Percentiles rank a stretch among this genome's conserved stretches.
Conservation (phyloP, 1,139 yeast genomes). For the Geotrichum reessii region DNA sequence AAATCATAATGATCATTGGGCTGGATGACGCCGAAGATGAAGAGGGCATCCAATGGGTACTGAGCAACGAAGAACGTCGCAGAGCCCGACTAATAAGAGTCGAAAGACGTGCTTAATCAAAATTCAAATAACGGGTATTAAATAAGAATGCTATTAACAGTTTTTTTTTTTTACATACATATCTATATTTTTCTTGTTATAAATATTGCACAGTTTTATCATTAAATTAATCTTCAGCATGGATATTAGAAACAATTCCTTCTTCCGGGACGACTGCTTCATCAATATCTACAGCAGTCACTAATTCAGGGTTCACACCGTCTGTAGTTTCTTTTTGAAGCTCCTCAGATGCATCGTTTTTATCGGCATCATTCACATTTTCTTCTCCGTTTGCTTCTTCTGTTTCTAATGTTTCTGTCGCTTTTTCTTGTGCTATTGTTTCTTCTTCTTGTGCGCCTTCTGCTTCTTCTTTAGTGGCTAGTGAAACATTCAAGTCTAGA, state of each 20-base stretch:
- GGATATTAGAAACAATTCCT: conserved; percentile 5
- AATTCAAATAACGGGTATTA: not conserved
- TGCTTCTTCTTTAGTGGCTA: not conserved
- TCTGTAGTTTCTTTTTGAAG: not conserved
- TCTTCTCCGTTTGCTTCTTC: not conserved
- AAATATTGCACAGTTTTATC: not conserved
- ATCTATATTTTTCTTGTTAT: not conserved
- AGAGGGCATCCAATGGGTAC: conserved; percentile 67
- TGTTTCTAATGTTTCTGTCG: not conserved
- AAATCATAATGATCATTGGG: conserved; percentile 72
- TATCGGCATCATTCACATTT: not conserved
- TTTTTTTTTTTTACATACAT: not conserved
- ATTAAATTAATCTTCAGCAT: not conserved
- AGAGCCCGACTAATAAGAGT: conserved; percentile 40
- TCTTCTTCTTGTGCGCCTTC: not conserved
- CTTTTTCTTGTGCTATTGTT: not conserved
- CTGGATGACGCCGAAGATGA: conserved; percentile 74
- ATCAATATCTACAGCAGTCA: conserved; percentile 13
- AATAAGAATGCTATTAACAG: not conserved
- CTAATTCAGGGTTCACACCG: not conserved
- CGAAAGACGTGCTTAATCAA: conserved; percentile 36
- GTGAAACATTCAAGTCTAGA: not conserved
- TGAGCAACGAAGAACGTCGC: conserved; percentile 69
- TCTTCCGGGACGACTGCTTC: conserved; percentile 15
- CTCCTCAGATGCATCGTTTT: not conserved